These are phyloP conservation scores for Madurella fahalii DNA, from an alignment of 2,329 filamentous ascomycete genomes.

Conservation along the genomic window DNA sequence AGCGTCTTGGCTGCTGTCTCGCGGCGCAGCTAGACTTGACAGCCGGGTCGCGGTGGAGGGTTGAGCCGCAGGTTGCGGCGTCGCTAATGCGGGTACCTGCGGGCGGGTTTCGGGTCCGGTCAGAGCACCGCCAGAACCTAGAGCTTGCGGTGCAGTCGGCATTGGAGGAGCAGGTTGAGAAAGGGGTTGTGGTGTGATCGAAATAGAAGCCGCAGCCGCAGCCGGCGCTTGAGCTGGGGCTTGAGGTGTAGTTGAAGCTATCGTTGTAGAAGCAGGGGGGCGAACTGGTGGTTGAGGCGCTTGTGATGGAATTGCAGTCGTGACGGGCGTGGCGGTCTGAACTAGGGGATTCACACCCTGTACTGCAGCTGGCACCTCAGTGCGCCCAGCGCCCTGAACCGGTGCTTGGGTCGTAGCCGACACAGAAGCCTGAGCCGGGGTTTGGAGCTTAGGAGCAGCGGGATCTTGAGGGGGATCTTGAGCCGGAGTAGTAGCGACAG, in stretches of 20 bases:
- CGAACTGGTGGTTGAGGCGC: background rate
- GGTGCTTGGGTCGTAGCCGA: background rate
- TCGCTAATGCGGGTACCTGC: background rate
- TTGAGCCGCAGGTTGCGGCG: slow-evolving; percentile 1
- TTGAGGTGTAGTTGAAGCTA: background rate
- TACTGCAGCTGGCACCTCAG: too few species aligned
- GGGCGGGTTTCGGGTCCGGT: background rate
- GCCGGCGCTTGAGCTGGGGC: too few species aligned
- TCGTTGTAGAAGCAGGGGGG: background rate
- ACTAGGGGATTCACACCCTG: too few species aligned
- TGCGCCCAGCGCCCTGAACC: background rate
- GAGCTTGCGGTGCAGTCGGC: background rate
- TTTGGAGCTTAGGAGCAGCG: background rate
- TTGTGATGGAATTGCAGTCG: background rate
- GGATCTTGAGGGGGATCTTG: background rate
- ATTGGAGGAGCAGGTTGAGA: background rate
- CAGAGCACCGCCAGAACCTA: background rate
- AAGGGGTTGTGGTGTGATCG: background rate
- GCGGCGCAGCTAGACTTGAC: background rate
- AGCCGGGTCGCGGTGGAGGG: background rate
- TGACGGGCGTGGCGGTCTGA: too few species aligned
- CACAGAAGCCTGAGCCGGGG: background rate
- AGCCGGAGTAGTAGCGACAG: background rate
- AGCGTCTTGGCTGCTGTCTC: background rate
- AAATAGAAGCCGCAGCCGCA: too few species aligned